Evolutionary conservation across 495 filamentous ascomycete species (phyloP).

Genomic region (Annulohypoxylon moriforme): DNA sequence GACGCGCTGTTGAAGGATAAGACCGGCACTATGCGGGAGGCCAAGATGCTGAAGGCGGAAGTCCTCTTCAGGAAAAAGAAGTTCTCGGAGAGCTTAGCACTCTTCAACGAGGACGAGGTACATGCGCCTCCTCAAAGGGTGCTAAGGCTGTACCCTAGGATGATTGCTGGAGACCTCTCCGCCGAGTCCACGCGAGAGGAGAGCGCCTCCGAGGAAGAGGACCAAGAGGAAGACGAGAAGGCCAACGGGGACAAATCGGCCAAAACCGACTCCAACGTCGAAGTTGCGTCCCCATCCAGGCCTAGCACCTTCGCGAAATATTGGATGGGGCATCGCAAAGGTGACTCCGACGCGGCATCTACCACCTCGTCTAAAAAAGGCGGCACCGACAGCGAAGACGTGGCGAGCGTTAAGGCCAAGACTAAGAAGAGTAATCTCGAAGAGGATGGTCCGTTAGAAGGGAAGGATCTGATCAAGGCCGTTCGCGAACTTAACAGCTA

Average conservation of each 20-base stretch:
- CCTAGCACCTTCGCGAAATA: conserved; percentile 61
- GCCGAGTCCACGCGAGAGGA: conserved; percentile 54
- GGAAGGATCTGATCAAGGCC: conserved; percentile 82
- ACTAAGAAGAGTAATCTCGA: conserved; percentile 38
- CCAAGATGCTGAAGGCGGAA: conserved; percentile 92
- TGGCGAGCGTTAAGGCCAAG: conserved; percentile 55
- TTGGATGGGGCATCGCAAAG: conserved; percentile 63
- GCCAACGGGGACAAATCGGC: conserved; percentile 54
- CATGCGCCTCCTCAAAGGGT: conserved; percentile 90
- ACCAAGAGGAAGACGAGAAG: conserved; percentile 63
- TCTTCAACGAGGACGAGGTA: conserved; percentile 83
- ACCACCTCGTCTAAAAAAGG: conserved; percentile 67
- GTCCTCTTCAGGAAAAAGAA: conserved; percentile 81
- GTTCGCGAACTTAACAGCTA: conserved; percentile 85
- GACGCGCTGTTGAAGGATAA: conserved; percentile 91
- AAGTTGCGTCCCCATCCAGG: conserved; percentile 57
- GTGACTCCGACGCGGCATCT: conserved; percentile 71
- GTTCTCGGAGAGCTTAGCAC: conserved; percentile 87
- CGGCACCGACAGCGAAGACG: conserved; percentile 59
- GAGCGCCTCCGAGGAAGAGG: conserved; percentile 51
- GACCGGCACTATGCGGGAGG: conserved; percentile 77
- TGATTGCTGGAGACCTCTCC: conserved; percentile 85
- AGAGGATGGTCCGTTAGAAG: conserved; percentile 67
- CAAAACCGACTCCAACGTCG: conserved; percentile 47
- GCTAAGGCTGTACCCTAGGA: conserved; percentile 82